Percentiles rank a stretch among this genome's conserved stretches.
phyloP scores from a whole-genome alignment of 768 basidiomycete genomes.

The Crepidotus variabilis region DNA sequence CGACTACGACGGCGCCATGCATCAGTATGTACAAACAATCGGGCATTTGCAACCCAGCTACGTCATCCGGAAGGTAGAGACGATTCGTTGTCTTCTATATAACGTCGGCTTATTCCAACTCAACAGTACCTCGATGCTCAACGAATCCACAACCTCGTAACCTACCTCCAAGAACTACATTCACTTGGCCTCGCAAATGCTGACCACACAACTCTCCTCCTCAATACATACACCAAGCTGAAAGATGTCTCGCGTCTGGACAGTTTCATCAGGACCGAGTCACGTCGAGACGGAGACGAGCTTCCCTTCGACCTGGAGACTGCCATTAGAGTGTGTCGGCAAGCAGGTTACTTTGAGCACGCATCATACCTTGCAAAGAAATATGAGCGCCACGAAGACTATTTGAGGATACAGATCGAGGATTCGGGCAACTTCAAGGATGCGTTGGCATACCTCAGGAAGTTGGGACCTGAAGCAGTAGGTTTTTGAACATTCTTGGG shows the following conservation, averaged over 20 bases:
- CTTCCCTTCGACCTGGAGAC: slow-evolving; percentile 97
- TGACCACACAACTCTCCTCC: slow-evolving; percentile 93
- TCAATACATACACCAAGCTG: slow-evolving; percentile 97
- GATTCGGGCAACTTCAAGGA: slow-evolving; percentile 81
- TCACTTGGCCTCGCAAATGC: slow-evolving; percentile 86
- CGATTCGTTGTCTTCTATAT: neutral
- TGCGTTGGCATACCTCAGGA: slow-evolving; percentile 77
- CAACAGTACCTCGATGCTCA: slow-evolving; percentile 92
- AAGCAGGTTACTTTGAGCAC: slow-evolving; percentile 95
- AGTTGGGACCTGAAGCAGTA: slow-evolving; percentile 76
- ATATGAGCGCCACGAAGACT: slow-evolving; percentile 90
- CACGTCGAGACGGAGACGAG: slow-evolving; percentile 56
- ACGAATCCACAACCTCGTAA: slow-evolving; percentile 90
- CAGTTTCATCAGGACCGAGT: slow-evolving; percentile 88
- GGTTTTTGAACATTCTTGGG: slow-evolving; percentile 26
- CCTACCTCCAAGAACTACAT: slow-evolving; percentile 95
- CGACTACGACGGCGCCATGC: slow-evolving; percentile 92
- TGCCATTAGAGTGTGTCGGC: slow-evolving; percentile 93
- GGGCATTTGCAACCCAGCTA: slow-evolving; percentile 90
- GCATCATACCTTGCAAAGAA: slow-evolving; percentile 91
- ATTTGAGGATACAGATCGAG: slow-evolving; percentile 90
- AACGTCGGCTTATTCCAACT: neutral
- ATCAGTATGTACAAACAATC: slow-evolving; percentile 87
- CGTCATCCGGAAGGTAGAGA: slow-evolving; percentile 87
- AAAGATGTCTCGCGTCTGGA: slow-evolving; percentile 88